Evolutionary conservation across 495 filamentous ascomycete genomes (phyloP), one percentile per base, ranked within the genome.

Genomic region (Astrocystis sublimbata): DNA sequence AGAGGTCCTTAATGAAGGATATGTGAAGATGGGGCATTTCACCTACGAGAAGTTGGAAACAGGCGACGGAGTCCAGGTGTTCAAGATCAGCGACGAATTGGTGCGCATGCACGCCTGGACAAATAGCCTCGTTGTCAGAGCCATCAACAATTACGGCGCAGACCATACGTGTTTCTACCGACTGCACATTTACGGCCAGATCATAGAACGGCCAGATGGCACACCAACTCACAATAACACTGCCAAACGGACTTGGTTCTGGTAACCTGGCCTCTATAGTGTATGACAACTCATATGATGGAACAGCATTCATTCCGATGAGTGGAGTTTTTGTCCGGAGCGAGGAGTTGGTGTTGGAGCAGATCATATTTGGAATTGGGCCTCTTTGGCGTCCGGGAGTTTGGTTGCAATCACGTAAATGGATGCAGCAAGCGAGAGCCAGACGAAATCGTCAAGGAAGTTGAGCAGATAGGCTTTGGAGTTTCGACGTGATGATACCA

Each of bases 131-230:
- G 61, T 86, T 40, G 62, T 89, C 8, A 70, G 85, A 30, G 81
- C 80, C 7, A 67, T 73, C 30, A 79, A 66, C 35, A 88, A 86
- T 66, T 83, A 82, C 68, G 85, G 86, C 9, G 66, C 67, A 1
- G 79, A 83, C 28, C 81, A 81, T 60, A 86, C 86, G 3, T 89
- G 87, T 71, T 75, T 89, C 58, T 89, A 89, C 70, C 74, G 86
- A 10, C 60, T 88, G 12, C 63, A 80, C 24, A 31, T 88, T 59
- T 85, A 83, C 61, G 86, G 86, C 6, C 70, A 83, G 17, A 42
- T 67, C 49, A 50, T 63, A 33, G 63, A 68, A 19, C 42, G 53
- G n/a, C 54, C 46, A 7, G 63, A 50, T 8, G 52, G 51, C 50
- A 23, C 62, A 40, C 40, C 33, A n/a, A 33, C 26, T 47, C 2